Conservation (phyloP, 352 stramenopile species). For the Pythium dissotocum region DNA sequence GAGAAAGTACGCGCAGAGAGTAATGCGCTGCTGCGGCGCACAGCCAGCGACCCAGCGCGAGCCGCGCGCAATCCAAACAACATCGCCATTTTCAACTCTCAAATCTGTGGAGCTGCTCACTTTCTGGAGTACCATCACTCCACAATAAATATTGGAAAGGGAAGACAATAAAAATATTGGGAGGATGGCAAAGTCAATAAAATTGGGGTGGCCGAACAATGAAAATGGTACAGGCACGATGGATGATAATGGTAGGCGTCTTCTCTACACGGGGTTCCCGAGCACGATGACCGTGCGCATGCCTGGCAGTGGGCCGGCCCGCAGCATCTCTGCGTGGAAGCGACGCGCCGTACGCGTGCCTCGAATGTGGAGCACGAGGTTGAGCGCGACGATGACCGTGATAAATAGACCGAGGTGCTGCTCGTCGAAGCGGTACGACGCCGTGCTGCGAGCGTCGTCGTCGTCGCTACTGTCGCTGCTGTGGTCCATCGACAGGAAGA, state of each 20-base stretch:
- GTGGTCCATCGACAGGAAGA: constrained; percentile 31
- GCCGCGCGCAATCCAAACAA: not conserved
- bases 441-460: not conserved
- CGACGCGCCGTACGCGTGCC: constrained; percentile 38
- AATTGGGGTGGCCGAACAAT: not conserved
- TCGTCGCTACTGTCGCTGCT: constrained; percentile 15
- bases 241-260: not conserved
- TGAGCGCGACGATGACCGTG: constrained; percentile 47
- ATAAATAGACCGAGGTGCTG: constrained; percentile 49
- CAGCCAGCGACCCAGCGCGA: not conserved
- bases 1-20: constrained; percentile 5
- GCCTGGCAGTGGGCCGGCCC: constrained; percentile 18
- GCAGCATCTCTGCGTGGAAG: constrained; percentile 42
- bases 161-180: not conserved
- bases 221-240: not conserved
- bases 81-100: not conserved
- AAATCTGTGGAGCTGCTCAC: constrained; percentile 8
- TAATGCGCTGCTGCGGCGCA: not conserved
- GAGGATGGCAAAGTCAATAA: not conserved
- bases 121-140: not conserved
- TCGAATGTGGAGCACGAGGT: constrained; percentile 61
- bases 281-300: constrained; percentile 28
- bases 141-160: not conserved
- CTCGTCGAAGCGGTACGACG: constrained; percentile 31
- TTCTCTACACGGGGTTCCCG: constrained; percentile 9